Conservation (phyloP, 2,329 filamentous ascomycete genomes). For the Lizonia empirigonia region DNA sequence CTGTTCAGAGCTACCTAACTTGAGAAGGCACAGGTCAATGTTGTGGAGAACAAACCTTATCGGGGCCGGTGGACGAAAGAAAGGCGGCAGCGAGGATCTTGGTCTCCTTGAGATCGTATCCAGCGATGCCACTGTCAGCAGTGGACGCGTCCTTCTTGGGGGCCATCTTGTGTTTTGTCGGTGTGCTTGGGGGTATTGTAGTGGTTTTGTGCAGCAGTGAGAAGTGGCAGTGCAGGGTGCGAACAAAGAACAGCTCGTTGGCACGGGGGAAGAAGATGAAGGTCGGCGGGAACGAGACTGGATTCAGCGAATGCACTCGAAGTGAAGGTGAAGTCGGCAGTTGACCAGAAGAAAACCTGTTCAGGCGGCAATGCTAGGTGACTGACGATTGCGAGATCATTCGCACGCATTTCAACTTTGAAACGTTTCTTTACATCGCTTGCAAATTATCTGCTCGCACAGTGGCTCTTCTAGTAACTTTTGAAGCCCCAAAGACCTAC, state of each 20-base stretch:
- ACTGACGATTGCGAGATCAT: not conserved
- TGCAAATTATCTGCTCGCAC: not conserved
- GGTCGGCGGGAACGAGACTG: not conserved
- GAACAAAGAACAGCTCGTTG: not conserved
- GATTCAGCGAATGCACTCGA: not conserved
- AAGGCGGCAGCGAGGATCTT: slow-evolving; percentile 42
- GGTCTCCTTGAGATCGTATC: slow-evolving; percentile 33
- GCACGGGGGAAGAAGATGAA: not conserved
- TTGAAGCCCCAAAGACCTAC: not conserved
- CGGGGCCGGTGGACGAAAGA: slow-evolving; percentile 29
- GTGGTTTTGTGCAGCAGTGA: not conserved
- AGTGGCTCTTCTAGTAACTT: not conserved
- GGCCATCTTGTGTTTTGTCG: slow-evolving; percentile 23
- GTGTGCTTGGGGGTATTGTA: not conserved
- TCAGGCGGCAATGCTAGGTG: slow-evolving; percentile 8
- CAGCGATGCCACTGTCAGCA: slow-evolving; percentile 13
- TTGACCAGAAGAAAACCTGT: not conserved
- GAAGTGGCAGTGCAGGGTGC: not conserved
- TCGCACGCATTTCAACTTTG: not conserved
- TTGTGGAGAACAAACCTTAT: slow-evolving; percentile 32
- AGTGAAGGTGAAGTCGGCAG: slow-evolving; percentile 5
- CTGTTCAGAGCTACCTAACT: not conserved
- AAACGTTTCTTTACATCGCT: not conserved
- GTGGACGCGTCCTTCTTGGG: slow-evolving; percentile 27
- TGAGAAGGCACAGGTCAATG: not conserved